Conservation (phyloP, 2,329 filamentous ascomycete genomes). For the Tolypocladium tundrense region DNA sequence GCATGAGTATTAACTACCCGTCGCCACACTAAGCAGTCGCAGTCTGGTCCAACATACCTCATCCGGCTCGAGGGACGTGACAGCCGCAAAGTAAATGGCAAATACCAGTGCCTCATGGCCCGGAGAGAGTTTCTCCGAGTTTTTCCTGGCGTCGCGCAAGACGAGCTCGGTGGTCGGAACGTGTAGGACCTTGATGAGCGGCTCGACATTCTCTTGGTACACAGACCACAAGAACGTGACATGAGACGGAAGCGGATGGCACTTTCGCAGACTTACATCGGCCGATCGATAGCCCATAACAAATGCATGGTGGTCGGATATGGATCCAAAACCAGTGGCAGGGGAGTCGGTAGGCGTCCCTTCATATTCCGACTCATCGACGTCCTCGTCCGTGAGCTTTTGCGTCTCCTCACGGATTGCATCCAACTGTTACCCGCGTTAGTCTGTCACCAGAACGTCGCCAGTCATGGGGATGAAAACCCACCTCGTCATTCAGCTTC, state of each 20-base stretch:
- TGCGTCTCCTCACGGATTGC: constrained; percentile 39
- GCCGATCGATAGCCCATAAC: constrained; percentile 63
- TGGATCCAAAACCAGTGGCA: constrained; percentile 17
- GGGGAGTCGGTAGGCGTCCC: constrained; percentile 37
- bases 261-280: constrained; percentile 52
- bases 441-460: background rate
- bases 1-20: background rate
- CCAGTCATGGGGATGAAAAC: constrained; percentile 5
- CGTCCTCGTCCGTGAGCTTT: constrained; percentile 32
- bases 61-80: constrained; percentile 49
- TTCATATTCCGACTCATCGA: constrained; percentile 49
- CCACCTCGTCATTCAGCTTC: constrained; percentile 63
- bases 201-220: constrained; percentile 65
- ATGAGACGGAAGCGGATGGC: constrained; percentile 57
- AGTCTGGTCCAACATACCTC: constrained; percentile 31
- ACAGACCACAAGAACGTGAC: constrained; percentile 59
- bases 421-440: constrained; percentile 16
- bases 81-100: constrained; percentile 47
- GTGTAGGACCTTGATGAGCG: constrained; percentile 61
- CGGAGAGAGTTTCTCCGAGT: constrained; percentile 46
- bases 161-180: constrained; percentile 54
- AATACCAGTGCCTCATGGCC: constrained; percentile 54
- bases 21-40: background rate
- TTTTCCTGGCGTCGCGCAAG: constrained; percentile 49
- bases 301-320: constrained; percentile 56